These are phyloP conservation scores for Mucor lusitanicus DNA, from an alignment of 371 early-diverging fungal genomes.

Conservation along the genomic window DNA sequence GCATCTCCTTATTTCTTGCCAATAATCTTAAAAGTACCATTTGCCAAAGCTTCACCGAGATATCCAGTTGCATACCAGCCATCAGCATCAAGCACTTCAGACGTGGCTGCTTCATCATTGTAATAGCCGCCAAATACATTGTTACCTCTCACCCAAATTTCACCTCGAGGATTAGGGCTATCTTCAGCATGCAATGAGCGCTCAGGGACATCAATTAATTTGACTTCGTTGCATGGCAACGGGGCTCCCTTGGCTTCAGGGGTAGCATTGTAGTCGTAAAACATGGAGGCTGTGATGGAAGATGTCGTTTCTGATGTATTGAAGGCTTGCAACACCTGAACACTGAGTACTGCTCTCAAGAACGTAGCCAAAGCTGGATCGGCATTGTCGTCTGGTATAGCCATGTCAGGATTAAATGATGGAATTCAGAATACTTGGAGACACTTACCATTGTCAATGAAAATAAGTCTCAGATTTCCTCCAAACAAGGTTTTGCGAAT, in stretches of 20 bases:
- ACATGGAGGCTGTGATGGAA: conserved; percentile 53
- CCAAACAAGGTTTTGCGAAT: conserved; percentile 76
- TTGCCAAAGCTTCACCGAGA: conserved; percentile 70
- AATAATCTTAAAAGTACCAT: conserved; percentile 67
- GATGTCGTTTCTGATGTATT: conserved; percentile 66
- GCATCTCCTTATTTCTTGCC: conserved; percentile 31
- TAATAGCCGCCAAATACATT: conserved; percentile 55
- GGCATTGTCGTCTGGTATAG: conserved; percentile 49
- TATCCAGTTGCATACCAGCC: conserved; percentile 90
- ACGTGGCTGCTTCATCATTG: conserved; percentile 54
- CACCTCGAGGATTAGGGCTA: conserved; percentile 78
- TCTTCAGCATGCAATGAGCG: conserved; percentile 66
- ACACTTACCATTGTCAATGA: conserved; percentile 45
- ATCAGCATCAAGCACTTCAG: conserved; percentile 65
- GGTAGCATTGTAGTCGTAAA: conserved; percentile 56
- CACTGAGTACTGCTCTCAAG: conserved; percentile 53
- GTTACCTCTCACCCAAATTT: conserved; percentile 60
- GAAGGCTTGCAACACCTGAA: conserved; percentile 58
- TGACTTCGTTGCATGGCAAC: conserved; percentile 80
- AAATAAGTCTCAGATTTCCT: conserved; percentile 71
- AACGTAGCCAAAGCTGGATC: conserved; percentile 40
- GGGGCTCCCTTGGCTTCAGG: conserved; percentile 66
- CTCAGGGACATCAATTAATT: conserved; percentile 82
- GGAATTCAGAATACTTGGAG: too few species aligned
- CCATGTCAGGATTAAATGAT: background rate